Evolutionary conservation across 345 rosid genomes (phyloP).

Genomic region (Corchorus capsularis): DNA sequence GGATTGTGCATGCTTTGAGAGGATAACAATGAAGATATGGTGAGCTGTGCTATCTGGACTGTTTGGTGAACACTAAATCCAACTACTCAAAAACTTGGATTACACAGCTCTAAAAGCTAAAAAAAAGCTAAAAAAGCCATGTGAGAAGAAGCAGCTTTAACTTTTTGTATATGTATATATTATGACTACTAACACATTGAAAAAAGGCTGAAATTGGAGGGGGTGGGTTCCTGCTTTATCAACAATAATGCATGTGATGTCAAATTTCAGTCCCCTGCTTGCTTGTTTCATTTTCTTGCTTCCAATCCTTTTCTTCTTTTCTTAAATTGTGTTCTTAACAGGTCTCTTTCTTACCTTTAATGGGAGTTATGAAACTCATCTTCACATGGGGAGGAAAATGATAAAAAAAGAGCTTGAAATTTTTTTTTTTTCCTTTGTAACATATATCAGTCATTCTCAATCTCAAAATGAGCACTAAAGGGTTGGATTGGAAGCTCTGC

Average conservation of each 20-base stretch:
- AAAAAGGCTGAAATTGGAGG: conserved; percentile 21
- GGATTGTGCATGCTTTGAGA: neutral
- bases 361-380: conserved; percentile 21
- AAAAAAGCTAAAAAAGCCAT: conserved; percentile 41
- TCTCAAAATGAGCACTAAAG: neutral
- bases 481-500: neutral
- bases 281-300: conserved; percentile 29
- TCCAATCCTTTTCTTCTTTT: conserved; percentile 7
- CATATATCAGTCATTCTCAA: conserved; percentile 21
- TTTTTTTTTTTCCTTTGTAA: conserved; percentile 16
- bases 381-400: conserved; percentile 26
- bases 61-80: conserved; percentile 19
- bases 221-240: conserved; percentile 33
- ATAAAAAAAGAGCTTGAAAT: conserved; percentile 9
- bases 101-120: conserved; percentile 31
- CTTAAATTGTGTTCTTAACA: conserved; percentile 17
- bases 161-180: neutral
- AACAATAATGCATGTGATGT: conserved; percentile 41
- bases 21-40: conserved; percentile 15
- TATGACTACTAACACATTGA: conserved; percentile 25
- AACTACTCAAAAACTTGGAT: conserved; percentile 16
- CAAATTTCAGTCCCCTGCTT: conserved; percentile 30
- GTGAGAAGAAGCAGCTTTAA: conserved; percentile 48
- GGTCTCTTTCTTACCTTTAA: conserved; percentile 31
- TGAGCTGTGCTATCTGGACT: conserved; percentile 27